A percentile compares a stretch with the other conserved stretches of the same genome.
Evolutionary conservation across 208 protist species (phyloP).

Genomic region (Balamuthia mandrillaris): DNA sequence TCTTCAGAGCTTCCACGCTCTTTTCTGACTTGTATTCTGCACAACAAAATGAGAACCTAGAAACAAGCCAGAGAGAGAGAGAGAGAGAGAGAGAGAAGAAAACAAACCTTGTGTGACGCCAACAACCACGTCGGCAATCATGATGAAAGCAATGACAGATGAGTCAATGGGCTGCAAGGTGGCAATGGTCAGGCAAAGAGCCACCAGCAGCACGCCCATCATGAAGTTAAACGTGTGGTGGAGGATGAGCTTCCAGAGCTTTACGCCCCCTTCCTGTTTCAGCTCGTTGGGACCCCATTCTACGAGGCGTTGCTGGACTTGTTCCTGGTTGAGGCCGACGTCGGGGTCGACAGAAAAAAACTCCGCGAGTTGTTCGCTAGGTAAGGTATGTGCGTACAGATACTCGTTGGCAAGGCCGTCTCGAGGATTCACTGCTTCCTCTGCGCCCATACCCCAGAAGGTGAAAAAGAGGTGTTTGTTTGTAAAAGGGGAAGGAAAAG

Average conservation of each 20-base stretch:
- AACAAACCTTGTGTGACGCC: constrained; percentile 32
- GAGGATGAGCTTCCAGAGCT: background rate
- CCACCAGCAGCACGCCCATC: background rate
- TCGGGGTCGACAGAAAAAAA: no score
- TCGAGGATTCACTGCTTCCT: no score
- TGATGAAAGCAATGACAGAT: constrained; percentile 3
- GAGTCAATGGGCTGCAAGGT: constrained; percentile 10
- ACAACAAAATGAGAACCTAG: background rate
- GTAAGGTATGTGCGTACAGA: no score
- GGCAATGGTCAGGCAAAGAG: background rate
- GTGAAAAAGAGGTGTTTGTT: no score
- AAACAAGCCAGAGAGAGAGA: no score
- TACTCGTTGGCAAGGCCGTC: no score
- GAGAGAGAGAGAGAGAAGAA: no score
- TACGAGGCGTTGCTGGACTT: no score
- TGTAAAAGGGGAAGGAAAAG: no score
- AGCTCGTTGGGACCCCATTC: constrained; percentile 32
- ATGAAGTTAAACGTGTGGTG: constrained; percentile 27
- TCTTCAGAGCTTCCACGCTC: constrained; percentile 59
- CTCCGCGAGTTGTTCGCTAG: no score
- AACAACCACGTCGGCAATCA: background rate
- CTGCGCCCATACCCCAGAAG: no score
- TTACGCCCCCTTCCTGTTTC: background rate
- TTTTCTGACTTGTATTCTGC: constrained; percentile 65
- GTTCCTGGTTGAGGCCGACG: no score